These are phyloP conservation scores for Talaromyces sp. DNA, from an alignment of 2,329 filamentous ascomycete species.

Conservation along the genomic window DNA sequence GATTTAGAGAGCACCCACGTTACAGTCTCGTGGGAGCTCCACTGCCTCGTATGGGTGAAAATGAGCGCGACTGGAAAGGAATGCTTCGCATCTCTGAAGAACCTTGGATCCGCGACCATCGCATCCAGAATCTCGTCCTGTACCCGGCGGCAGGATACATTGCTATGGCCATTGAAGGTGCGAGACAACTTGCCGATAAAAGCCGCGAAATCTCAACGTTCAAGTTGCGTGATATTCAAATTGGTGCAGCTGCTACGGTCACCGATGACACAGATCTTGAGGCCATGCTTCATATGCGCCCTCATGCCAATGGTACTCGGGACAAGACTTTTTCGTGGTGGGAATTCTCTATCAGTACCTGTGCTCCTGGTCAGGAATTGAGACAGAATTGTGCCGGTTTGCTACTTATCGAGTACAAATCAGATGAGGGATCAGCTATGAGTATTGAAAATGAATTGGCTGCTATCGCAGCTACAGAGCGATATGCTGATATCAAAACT, in stretches of 20 bases:
- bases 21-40: slow-evolving; percentile 1
- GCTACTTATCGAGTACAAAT: slow-evolving; percentile 10
- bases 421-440: slow-evolving; percentile 3
- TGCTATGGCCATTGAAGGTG: slow-evolving; percentile 6
- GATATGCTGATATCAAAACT: background rate
- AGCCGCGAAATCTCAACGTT: background rate
- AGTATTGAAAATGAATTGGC: background rate
- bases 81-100: background rate
- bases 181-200: background rate
- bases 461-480: background rate
- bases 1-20: slow-evolving; percentile 28
- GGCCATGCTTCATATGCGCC: background rate
- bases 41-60: background rate
- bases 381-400: slow-evolving; percentile 10
- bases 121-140: background rate
- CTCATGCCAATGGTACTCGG: background rate
- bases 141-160: background rate
- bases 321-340: background rate
- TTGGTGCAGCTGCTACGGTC: background rate
- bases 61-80: background rate
- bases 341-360: background rate
- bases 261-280: background rate
- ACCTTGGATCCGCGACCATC: slow-evolving; percentile 18
- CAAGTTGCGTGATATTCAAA: background rate
- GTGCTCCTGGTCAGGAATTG: background rate